Evolutionary conservation across 306 rosid genomes (phyloP), one percentile per base, ranked within the genome.

Genomic region (Cucurbita ficifolia): DNA sequence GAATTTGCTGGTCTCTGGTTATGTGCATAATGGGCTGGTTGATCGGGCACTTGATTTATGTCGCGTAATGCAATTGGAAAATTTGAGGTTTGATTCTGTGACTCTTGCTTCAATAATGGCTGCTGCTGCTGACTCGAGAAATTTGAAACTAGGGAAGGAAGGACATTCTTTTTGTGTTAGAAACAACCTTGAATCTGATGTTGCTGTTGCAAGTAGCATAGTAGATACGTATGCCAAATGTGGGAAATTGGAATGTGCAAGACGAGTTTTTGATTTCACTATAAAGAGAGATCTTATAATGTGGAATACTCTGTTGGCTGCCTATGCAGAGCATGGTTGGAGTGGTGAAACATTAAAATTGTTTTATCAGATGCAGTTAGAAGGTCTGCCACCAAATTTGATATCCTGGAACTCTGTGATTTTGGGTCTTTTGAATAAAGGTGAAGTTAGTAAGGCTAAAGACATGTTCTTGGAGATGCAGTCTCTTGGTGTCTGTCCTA

Each of bases 301-400:
- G 79, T 93, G 97, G 96, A 93, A 90, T 72, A 88, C 94, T 8
- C 79, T 93, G 83, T 75, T 90, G 81, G 90, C 94, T 2, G 84
- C 96, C 52, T 87, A 79, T 79, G 97, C 98, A 13, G 88, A 86
- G 76, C 60, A 76, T 58, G 92, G 96, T 49, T 81, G 79, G 62
- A 86, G 88, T 73, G 94, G 94, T 1, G 97, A 90, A 85, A 85
- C 90, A 63, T 75, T 90, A 84, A 93, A 81, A 38, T 77, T 93
- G 83, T 90, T 90, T 72, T 83, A 80, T 79, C 90, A 76, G 79
- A 90, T 90, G 96, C 96, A 90, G 83, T 79, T 86, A 62, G 92
- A 90, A 54, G 76, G 89, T 3, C 74, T 87, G 39, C 82, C 90
- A 46, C 92, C 96, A 42, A 88, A 87, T 64, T 90, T 83, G 51